A percentile compares a stretch with the other conserved stretches of the same genome.
These are phyloP conservation scores for Cerioporus squamosus DNA, from an alignment of 1,284 basidiomycete genomes.

Conservation along the genomic window DNA sequence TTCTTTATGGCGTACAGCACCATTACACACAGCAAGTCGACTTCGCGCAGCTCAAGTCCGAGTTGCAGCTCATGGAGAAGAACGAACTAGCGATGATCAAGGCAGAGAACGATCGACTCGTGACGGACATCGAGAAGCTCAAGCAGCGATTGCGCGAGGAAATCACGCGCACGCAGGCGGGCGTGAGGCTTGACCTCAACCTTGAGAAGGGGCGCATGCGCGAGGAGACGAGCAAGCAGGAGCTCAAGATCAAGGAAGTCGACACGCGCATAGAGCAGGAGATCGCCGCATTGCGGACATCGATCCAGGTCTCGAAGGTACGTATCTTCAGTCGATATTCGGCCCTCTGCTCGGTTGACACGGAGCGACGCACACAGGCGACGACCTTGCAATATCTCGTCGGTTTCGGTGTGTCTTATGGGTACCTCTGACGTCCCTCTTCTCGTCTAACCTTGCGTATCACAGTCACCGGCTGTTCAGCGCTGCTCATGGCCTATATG, in stretches of 20 bases:
- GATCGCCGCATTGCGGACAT: constrained; percentile 88
- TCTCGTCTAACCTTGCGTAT: not conserved
- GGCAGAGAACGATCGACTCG: constrained; percentile 91
- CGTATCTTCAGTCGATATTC: constrained; percentile 13
- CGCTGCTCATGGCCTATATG: constrained; percentile 84
- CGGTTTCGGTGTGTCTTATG: constrained; percentile 67
- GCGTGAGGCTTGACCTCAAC: constrained; percentile 94
- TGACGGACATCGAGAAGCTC: constrained; percentile 93
- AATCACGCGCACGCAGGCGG: constrained; percentile 90
- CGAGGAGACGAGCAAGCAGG: constrained; percentile 92
- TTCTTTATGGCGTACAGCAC: constrained; percentile 53
- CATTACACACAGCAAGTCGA: constrained; percentile 97
- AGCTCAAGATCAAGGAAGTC: constrained; percentile 97
- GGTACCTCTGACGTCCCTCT: not conserved
- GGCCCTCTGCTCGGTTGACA: not conserved
- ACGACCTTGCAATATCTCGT: constrained; percentile 85
- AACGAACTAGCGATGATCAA: constrained; percentile 97
- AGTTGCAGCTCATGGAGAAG: constrained; percentile 95
- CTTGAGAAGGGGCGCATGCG: constrained; percentile 96
- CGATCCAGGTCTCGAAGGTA: constrained; percentile 92
- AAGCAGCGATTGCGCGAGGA: constrained; percentile 95
- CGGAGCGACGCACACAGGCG: constrained; percentile 48
- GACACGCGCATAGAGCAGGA: constrained; percentile 98
- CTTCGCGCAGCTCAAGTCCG: constrained; percentile 96
- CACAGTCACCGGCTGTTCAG: constrained; percentile 87